These are phyloP conservation scores for Talaromyces sp. DNA, from an alignment of 2,329 filamentous ascomycete species.

Conservation along the genomic window DNA sequence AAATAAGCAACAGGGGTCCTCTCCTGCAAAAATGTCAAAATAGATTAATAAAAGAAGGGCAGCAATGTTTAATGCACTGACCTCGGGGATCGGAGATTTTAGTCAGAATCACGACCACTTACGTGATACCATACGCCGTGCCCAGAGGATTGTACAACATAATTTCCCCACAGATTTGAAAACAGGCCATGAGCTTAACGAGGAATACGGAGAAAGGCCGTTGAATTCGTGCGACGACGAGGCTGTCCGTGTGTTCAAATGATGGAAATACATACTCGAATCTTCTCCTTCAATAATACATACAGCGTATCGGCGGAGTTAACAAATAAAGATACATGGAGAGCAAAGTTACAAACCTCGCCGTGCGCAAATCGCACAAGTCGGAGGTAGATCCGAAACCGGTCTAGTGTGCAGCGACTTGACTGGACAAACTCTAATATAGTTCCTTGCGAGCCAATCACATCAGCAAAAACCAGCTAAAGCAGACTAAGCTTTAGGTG, in stretches of 20 bases:
- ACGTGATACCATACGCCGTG: background rate
- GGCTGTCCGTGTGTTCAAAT: background rate
- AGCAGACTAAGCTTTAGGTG: background rate
- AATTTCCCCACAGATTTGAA: background rate
- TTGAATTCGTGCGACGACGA: background rate
- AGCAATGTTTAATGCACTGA: background rate
- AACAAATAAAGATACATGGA: background rate
- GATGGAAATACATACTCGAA: background rate
- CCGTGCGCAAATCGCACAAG: background rate
- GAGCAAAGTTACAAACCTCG: background rate
- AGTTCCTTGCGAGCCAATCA: background rate
- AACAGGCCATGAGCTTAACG: background rate
- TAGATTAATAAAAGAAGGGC: background rate
- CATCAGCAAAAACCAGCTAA: background rate
- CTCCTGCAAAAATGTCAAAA: background rate
- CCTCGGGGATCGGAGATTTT: constrained; percentile 7
- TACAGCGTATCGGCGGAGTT: background rate
- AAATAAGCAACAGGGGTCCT: background rate
- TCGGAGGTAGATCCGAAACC: background rate
- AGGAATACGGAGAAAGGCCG: background rate
- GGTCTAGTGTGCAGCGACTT: background rate
- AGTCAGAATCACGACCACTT: background rate
- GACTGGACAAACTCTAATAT: constrained; percentile 1
- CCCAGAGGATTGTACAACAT: background rate
- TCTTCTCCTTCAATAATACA: background rate